Evolutionary conservation across 2,329 filamentous ascomycete species (phyloP), one percentile per base, ranked within the genome.

Genomic region (Phoma sp.): DNA sequence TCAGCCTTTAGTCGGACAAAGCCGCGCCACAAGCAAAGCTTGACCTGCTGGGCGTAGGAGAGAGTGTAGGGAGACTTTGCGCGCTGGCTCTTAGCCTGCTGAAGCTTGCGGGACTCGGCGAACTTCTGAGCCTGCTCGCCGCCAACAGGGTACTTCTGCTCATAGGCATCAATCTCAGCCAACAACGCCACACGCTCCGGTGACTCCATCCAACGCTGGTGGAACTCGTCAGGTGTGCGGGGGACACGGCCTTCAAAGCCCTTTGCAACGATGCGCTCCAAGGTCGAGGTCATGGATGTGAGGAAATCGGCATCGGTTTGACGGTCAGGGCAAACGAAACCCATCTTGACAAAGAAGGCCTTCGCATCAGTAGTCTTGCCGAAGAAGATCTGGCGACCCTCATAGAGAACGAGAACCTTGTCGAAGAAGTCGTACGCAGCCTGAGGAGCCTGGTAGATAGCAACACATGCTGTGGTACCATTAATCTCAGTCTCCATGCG

Each of bases 51-150:
- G 4, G 56, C 43, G 61, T 88, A 90, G 0, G 91, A 93, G 30
- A 96, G 79, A 0, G 91, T 96, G 74, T 88, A 96, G 0, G 93
- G 92, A 1, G 91, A 96, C 72, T 85, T 85, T 42, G 82, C 74
- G 3, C 91, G 88, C 56, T 74, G 71, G 10, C 62, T 60, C 68
- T 78, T 81, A 11, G 79, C 76, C 65, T 82, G 78, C 57, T 81
- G 78, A 9, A 74, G 74, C 42, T 72, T 69, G 26, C 80, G 76
- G 29, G 80, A 81, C 32, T 75, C 72, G 17, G 76, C 75, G 63
- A 82, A 82, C 47, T 75, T 72, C 58, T 79, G 62, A 26, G 76
- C 73, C 10, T 76, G 60, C 53, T 80, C 76, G 43, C 80, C 79
- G 34, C 77, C 74, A 53, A 79, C 72, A 1, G 78, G 74, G 58